These are phyloP conservation scores for Termitomyces sp. DNA, from an alignment of 1,284 basidiomycete species.

Conservation along the genomic window DNA sequence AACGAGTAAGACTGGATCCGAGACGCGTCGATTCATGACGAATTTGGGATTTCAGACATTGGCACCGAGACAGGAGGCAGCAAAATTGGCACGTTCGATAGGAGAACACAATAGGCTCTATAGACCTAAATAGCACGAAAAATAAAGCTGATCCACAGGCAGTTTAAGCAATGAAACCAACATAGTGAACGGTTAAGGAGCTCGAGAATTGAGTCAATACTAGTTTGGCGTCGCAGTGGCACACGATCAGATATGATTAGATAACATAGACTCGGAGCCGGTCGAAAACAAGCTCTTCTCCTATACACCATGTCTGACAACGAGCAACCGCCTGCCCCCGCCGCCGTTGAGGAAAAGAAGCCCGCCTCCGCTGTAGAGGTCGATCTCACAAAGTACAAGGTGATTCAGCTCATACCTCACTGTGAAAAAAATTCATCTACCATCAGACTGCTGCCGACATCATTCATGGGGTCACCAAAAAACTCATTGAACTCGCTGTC, in stretches of 20 bases:
- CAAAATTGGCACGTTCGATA: neutral
- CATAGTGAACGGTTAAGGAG: neutral
- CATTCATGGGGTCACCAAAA: constrained; percentile 81
- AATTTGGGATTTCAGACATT: neutral
- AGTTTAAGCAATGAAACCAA: neutral
- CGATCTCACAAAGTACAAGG: constrained; percentile 85
- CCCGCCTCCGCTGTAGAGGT: constrained; percentile 53
- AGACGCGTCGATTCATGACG: neutral
- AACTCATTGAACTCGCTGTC: constrained; percentile 69
- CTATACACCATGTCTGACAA: constrained; percentile 47
- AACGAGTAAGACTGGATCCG: neutral
- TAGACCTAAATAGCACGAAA: neutral
- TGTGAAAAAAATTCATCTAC: constrained; percentile 12
- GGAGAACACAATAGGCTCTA: too few relatives aligned
- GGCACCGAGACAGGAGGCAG: neutral
- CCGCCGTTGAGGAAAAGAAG: constrained; percentile 37
- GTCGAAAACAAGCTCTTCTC: neutral
- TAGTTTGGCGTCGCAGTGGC: neutral
- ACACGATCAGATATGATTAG: constrained; percentile 17
- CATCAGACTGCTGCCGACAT: constrained; percentile 84
- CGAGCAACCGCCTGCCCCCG: constrained; percentile 35
- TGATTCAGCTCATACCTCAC: constrained; percentile 23
- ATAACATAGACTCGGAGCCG: constrained; percentile 13
- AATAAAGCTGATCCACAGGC: neutral
- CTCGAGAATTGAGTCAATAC: neutral